phyloP scores from a whole-genome alignment of 2,329 filamentous ascomycete genomes.

The Cercospora sojina region DNA sequence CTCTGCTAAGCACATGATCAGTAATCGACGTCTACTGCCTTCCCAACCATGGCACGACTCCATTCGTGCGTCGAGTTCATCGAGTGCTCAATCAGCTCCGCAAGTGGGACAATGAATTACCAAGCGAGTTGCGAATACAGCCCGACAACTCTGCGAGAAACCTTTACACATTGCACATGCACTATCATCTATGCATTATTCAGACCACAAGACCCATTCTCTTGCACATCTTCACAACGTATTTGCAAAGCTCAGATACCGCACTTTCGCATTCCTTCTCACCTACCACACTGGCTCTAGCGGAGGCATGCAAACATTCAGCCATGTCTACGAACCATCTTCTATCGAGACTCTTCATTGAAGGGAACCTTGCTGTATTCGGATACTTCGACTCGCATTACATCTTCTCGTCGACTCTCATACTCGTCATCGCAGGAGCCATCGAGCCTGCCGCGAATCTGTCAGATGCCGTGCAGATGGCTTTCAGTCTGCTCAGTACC shows the following conservation, averaged over 20 bases:
- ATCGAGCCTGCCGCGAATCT: constrained; percentile 38
- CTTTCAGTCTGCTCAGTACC: constrained; percentile 42
- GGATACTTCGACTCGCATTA: constrained; percentile 52
- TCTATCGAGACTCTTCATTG: constrained; percentile 48
- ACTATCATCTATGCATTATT: constrained; percentile 41
- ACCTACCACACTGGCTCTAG: constrained; percentile 35
- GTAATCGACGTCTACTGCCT: constrained; percentile 31
- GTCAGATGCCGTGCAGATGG: constrained; percentile 45
- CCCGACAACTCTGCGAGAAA: constrained; percentile 33
- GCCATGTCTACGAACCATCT: constrained; percentile 48
- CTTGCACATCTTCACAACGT: constrained; percentile 35
- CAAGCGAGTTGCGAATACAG: constrained; percentile 37
- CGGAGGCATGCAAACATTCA: constrained; percentile 47
- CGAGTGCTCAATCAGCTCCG: constrained; percentile 41
- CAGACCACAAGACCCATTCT: constrained; percentile 39
- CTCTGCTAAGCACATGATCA: constrained; percentile 7
- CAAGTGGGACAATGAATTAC: constrained; percentile 41
- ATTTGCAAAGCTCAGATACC: not conserved
- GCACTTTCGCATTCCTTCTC: constrained; percentile 29
- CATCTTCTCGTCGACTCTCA: constrained; percentile 49
- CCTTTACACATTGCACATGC: constrained; percentile 40
- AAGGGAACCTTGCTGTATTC: constrained; percentile 49
- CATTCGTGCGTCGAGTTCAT: constrained; percentile 42
- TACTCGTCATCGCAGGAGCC: constrained; percentile 46
- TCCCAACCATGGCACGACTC: constrained; percentile 25